Evolutionary conservation across 306 rosid genomes (phyloP), one percentile per base, ranked within the genome.

Genomic region (Styphnolobium japonicum): DNA sequence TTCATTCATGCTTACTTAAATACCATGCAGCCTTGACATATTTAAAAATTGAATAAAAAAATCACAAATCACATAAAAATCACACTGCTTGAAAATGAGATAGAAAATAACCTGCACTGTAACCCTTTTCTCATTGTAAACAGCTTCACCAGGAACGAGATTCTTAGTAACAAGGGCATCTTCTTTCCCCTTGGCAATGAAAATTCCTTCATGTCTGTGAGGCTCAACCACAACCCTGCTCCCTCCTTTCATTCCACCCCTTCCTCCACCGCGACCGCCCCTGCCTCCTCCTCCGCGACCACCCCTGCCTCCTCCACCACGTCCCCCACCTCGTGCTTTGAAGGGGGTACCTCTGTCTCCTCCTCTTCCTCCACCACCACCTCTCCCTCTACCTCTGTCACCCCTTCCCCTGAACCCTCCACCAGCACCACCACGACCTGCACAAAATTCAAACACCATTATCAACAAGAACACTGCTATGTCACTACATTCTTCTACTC

Each of bases 131-230:
- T 94, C 98, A 15, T 89, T 91, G 81, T 94, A 94, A 51, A 94
- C 97, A 67, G 97, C 96, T 75, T 89, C 97, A 12, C 98, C 98
- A 5, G 95, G 90, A 29, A 91, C 98, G 79, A 94, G 27, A 73
- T 94, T 94, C 87, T 81, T 91, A 10, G 98, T 94, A 15, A 94
- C 97, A 84, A 94, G 94, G 16, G 97, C 97, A 86, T 94, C 97
- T 79, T 91, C 93, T 51, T 92, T 92, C 4, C 97, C 98, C 91
- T 88, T 94, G 0, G 95, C 97, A 53, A 91, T 88, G 88, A 94
- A 94, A 11, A 94, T 91, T 3, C 98, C 97, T 2, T 83, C 95
- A 11, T 94, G 98, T 56, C 97, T 79, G 6, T 87, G 90, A n/a
- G 90, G 88, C 77, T 85, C 85, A 67, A 87, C 49, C 1, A 81